phyloP scores from a whole-genome alignment of 768 basidiomycete genomes.

The Nidularia pulvinata region DNA sequence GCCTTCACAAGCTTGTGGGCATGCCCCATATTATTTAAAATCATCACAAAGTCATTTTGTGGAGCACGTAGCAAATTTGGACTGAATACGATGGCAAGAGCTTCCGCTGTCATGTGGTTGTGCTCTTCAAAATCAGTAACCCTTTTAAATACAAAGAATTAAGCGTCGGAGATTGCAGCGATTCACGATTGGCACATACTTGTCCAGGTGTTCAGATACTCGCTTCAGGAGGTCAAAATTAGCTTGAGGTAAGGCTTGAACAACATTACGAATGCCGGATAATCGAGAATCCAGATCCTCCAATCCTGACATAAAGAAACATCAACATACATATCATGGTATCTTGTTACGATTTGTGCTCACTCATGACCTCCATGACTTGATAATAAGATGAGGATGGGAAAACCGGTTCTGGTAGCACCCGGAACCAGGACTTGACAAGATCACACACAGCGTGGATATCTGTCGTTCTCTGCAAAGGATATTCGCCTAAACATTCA shows the following conservation, averaged over 20 bases:
- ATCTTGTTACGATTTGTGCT: slow-evolving; percentile 16
- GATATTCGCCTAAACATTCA: slow-evolving; percentile 49
- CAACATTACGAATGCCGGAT: slow-evolving; percentile 59
- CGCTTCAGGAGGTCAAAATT: slow-evolving; percentile 83
- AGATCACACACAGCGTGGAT: slow-evolving; percentile 84
- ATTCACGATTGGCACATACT: slow-evolving; percentile 32
- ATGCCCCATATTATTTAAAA: slow-evolving; percentile 79
- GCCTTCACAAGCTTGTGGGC: slow-evolving; percentile 77
- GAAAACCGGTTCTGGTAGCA: slow-evolving; percentile 80
- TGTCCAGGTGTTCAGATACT: slow-evolving; percentile 83
- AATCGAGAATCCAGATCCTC: slow-evolving; percentile 71
- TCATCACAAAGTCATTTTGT: slow-evolving; percentile 75
- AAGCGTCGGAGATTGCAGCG: neutral
- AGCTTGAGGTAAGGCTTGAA: slow-evolving; percentile 67
- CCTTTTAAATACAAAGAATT: slow-evolving; percentile 27
- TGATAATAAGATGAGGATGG: slow-evolving; percentile 67
- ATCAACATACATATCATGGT: too few species aligned
- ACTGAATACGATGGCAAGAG: slow-evolving; percentile 84
- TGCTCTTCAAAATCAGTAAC: slow-evolving; percentile 89
- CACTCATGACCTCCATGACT: slow-evolving; percentile 74
- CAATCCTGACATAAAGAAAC: slow-evolving; percentile 41
- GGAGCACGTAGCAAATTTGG: slow-evolving; percentile 79
- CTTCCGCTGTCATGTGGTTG: slow-evolving; percentile 89
- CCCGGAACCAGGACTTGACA: slow-evolving; percentile 85
- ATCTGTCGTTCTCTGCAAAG: slow-evolving; percentile 60